These are phyloP conservation scores for Kwoniella heveanensis DNA, from an alignment of 768 basidiomycete species.

Conservation along the genomic window DNA sequence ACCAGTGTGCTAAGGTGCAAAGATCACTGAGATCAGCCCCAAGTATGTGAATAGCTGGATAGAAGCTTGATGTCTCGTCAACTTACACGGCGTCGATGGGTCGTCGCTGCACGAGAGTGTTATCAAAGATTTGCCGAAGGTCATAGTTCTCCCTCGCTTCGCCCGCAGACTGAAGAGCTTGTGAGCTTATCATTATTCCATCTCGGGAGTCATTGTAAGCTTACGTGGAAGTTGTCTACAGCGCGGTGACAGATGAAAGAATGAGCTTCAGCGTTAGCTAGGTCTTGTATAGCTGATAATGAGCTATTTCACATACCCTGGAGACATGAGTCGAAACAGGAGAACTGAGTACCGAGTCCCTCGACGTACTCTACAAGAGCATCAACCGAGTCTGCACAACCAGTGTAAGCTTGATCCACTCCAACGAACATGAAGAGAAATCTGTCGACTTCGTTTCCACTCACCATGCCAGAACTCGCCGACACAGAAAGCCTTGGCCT, in stretches of 20 bases:
- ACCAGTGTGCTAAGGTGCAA: constrained; percentile 36
- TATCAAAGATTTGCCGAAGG: constrained; percentile 70
- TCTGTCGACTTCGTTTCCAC: too few relatives aligned
- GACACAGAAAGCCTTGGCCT: constrained; percentile 64
- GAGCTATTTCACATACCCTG: constrained; percentile 62
- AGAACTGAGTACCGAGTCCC: constrained; percentile 62
- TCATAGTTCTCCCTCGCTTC: constrained; percentile 69
- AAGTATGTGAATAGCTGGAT: too few relatives aligned
- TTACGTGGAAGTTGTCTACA: constrained; percentile 48
- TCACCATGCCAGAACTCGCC: constrained; percentile 82
- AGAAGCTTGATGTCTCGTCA: too few relatives aligned
- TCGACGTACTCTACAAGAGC: constrained; percentile 52
- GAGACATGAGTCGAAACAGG: constrained; percentile 89
- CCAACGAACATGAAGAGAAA: too few relatives aligned
- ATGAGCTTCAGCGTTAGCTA: too few relatives aligned
- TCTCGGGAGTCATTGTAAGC: constrained; percentile 1
- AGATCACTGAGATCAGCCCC: background rate
- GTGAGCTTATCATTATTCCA: constrained; percentile 9
- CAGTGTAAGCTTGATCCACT: too few relatives aligned
- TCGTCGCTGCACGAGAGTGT: constrained; percentile 67
- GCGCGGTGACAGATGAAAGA: too few relatives aligned
- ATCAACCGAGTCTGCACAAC: constrained; percentile 51
- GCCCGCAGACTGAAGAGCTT: constrained; percentile 67
- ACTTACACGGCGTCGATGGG: constrained; percentile 74
- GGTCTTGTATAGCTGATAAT: too few relatives aligned